These are phyloP conservation scores for Aotearoamyces nothofagi DNA, from an alignment of 2,329 filamentous ascomycete species.

Conservation along the genomic window DNA sequence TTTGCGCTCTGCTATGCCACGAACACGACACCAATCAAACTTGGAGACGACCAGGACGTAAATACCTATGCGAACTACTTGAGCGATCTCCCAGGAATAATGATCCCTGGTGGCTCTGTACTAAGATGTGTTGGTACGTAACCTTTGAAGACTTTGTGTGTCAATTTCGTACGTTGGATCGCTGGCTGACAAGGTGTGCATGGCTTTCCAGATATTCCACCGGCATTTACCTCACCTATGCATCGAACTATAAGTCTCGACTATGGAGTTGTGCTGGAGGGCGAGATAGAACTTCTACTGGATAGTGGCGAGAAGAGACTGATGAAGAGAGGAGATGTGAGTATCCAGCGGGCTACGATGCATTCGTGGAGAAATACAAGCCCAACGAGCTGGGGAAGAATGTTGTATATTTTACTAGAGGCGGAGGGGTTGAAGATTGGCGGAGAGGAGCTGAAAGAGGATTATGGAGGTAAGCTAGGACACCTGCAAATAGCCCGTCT, in stretches of 20 bases:
- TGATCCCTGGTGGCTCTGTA: too few relatives aligned
- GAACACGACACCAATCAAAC: constrained; percentile 8
- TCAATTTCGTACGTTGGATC: too few relatives aligned
- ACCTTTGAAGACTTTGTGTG: too few relatives aligned
- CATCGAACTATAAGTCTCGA: constrained; percentile 13
- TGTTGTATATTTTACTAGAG: constrained; percentile 13
- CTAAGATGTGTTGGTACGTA: too few relatives aligned
- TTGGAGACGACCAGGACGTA: constrained; percentile 7
- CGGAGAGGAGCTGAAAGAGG: constrained; percentile 9
- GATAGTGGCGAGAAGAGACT: constrained; percentile 10
- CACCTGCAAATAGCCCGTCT: too few relatives aligned
- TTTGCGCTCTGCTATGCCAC: constrained; percentile 12
- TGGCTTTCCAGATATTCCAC: constrained; percentile 14
- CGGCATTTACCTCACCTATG: constrained; percentile 11
- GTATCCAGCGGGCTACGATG: constrained; percentile 13
- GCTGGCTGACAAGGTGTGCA: too few relatives aligned
- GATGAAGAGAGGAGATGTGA: constrained; percentile 11
- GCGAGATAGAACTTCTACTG: constrained; percentile 11
- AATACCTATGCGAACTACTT: constrained; percentile 4
- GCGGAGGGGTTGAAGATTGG: constrained; percentile 5
- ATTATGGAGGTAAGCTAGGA: constrained; percentile 7
- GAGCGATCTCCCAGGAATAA: constrained; percentile 4
- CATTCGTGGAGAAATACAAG: constrained; percentile 15
- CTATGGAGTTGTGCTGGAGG: constrained; percentile 15
- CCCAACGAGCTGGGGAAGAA: constrained; percentile 9